Conservation (phyloP, 768 basidiomycete genomes). For the Russula vinacea region DNA sequence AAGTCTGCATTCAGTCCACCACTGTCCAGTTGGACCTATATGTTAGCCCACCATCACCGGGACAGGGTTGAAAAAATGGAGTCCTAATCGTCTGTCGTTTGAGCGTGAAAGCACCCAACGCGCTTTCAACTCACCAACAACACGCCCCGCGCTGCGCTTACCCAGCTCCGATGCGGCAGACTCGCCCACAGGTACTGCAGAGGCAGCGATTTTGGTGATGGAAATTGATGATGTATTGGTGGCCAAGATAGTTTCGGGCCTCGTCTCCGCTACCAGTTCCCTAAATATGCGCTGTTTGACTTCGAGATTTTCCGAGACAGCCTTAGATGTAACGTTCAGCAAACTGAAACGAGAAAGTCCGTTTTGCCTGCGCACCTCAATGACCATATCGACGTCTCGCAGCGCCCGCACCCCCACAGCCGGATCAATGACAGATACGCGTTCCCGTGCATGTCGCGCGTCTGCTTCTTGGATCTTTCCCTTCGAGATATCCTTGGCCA, state of each 20-base stretch:
- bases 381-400: slow-evolving; percentile 83
- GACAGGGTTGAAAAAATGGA: slow-evolving; percentile 97
- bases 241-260: slow-evolving; percentile 77
- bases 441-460: slow-evolving; percentile 67
- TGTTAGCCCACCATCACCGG: slow-evolving; percentile 85
- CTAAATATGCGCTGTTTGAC: slow-evolving; percentile 79
- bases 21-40: neutral
- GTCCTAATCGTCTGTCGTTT: slow-evolving; percentile 43
- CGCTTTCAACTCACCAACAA: slow-evolving; percentile 60
- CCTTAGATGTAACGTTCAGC: slow-evolving; percentile 44
- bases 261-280: slow-evolving; percentile 61
- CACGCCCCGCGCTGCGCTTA: slow-evolving; percentile 61
- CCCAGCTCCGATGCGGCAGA: slow-evolving; percentile 61
- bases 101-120: neutral
- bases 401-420: slow-evolving; percentile 52
- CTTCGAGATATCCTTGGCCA: slow-evolving; percentile 88
- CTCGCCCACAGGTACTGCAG: slow-evolving; percentile 60
- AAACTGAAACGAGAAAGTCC: neutral
- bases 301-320: slow-evolving; percentile 78
- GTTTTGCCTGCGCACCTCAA: slow-evolving; percentile 58
- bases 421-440: slow-evolving; percentile 57
- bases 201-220: slow-evolving; percentile 88
- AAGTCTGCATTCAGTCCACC: neutral
- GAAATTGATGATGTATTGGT: slow-evolving; percentile 94
- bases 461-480: slow-evolving; percentile 65